A percentile compares a stretch with the other conserved stretches of the same genome.
These are phyloP conservation scores for Cerrena zonata DNA, from an alignment of 1,284 basidiomycete genomes.

Conservation along the genomic window DNA sequence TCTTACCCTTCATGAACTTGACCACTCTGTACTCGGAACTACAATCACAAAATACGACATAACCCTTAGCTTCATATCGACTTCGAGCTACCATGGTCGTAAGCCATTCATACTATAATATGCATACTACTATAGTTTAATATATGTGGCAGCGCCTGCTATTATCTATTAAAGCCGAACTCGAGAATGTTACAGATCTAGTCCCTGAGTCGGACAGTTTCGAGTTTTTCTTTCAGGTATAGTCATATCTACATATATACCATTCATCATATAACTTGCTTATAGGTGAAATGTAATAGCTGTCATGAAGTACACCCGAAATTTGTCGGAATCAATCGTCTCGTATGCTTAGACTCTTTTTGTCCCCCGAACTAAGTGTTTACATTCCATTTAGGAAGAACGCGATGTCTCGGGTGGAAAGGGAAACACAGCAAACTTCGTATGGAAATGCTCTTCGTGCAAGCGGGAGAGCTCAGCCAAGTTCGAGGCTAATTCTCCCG, in stretches of 20 bases:
- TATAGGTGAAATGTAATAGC: slow-evolving; percentile 72
- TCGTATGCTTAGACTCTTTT: too few relatives aligned
- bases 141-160: slow-evolving; percentile 47
- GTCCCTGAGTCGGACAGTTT: slow-evolving; percentile 59
- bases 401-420: slow-evolving; percentile 59
- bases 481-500: slow-evolving; percentile 51
- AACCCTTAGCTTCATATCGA: too few relatives aligned
- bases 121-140: too few relatives aligned
- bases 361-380: neutral
- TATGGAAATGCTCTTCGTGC: slow-evolving; percentile 73
- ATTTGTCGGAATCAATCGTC: slow-evolving; percentile 59
- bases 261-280: neutral
- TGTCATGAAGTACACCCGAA: slow-evolving; percentile 73
- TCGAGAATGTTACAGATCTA: slow-evolving; percentile 71
- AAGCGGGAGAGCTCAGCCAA: slow-evolving; percentile 76
- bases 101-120: too few relatives aligned
- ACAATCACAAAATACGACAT: too few relatives aligned
- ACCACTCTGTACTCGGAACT: too few relatives aligned
- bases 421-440: slow-evolving; percentile 65
- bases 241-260: neutral
- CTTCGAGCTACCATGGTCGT: too few relatives aligned
- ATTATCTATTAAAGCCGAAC: slow-evolving; percentile 70
- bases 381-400: slow-evolving; percentile 45
- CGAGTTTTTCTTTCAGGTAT: slow-evolving; percentile 73
- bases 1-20: too few relatives aligned